Base-by-base conservation (phyloP, 805 yeast genomes). In the Tetrapisispora arboricola region DNA sequence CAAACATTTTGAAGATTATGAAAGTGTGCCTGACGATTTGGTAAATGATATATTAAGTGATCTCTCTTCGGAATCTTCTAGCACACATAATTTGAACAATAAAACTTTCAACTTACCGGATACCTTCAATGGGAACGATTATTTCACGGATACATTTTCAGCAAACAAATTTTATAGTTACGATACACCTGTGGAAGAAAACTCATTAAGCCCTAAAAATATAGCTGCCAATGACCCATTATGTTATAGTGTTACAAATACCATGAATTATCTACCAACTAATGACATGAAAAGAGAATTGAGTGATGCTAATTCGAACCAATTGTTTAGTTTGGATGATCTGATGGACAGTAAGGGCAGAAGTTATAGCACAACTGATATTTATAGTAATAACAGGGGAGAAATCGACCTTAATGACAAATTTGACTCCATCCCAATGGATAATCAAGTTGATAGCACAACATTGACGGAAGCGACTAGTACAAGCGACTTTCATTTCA, bases 351-450 rank as follows among this genome's bases (percentile, higher is more conserved):
- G 18, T 15, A 32, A 22, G 9, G 27, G 36, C 11, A 32, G 36
- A 32, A 32, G 36, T 32, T 32, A 32, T 9, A 32, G 36, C 15
- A 32, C 36, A 8, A 32, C 36, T 12, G 36, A 32, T 17, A 32
- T 32, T 19, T 32, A 32, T 20, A 20, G n/a, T 13, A 32, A 32
- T 13, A 32, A 19, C 34, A 19, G 34, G n/a, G 34, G 34, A 13
- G 34, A 32, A 19, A 10, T 32, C 11, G 9, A 16, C 11, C 15
- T 3, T 11, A 12, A 3, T 2, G 34, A 32, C 25, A 18, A 11
- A 20, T 6, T 6, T 4, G 4, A 8, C 15, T 19, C 34, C 15
- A 10, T 13, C 9, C 24, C 24, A 19, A 19, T 19, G n/a, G 13
- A 19, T 19, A 17, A 32, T 13, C 27, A 5, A 25, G 13, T n/a